Conservation (phyloP, 192 early-diverging fungal species). For the Umbelopsis sp. region DNA sequence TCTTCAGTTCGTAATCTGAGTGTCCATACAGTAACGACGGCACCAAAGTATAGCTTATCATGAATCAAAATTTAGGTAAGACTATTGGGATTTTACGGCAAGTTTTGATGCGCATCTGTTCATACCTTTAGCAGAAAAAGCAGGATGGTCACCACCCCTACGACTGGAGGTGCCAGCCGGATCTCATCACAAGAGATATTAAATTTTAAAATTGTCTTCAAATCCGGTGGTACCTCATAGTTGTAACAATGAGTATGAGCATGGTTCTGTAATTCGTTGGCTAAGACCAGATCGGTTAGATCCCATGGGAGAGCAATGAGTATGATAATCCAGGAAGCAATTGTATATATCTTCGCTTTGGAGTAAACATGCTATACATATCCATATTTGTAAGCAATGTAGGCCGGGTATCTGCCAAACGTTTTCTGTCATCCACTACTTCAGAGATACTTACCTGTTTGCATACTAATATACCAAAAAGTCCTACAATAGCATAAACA, state of each 20-base stretch:
- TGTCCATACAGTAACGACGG: not conserved
- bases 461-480: not conserved
- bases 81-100: not conserved
- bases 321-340: not conserved
- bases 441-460: not conserved
- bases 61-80: not conserved
- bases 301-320: conserved; percentile 1
- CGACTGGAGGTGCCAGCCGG: not conserved
- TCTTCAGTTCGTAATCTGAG: not conserved
- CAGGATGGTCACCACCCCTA: not conserved
- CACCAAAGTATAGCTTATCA: not conserved
- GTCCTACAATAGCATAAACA: not conserved
- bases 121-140: conserved; percentile 3
- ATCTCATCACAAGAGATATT: not conserved
- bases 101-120: too few species aligned
- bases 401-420: not conserved
- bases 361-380: not conserved
- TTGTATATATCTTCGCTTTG: not conserved
- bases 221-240: not conserved
- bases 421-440: not conserved
- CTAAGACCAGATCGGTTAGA: not conserved
- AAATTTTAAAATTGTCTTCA: not conserved
- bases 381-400: not conserved
- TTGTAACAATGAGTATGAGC: not conserved
- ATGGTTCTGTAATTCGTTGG: conserved; percentile 1